Base-by-base conservation (phyloP, 805 yeast genomes). In the Tetrapisispora arboricola region DNA sequence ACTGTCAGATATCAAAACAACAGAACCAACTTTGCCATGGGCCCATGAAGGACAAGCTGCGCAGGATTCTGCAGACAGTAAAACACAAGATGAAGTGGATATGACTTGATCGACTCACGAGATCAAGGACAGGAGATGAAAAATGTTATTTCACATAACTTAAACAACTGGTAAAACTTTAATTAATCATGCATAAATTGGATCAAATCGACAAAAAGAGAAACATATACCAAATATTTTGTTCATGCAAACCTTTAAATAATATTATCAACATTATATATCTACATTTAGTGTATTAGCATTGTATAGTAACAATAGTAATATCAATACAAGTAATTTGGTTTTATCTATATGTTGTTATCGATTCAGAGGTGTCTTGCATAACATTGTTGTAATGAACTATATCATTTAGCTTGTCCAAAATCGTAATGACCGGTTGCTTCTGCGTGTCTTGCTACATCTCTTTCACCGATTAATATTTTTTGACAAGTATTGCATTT, bases 381-480 rank as follows among this genome's bases (percentile, higher is more conserved):
- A n/a, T n/a, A n/a, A n/a, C n/a, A n/a, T n/a, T n/a, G n/a, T n/a
- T n/a, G n/a, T n/a, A n/a, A n/a, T 22, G 10, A 22, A 22, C 10
- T 22, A 10, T 22, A 11, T 21, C 15, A 32, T 19, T 35, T 34
- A n/a, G 36, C 68, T 50, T 79, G 87, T 11, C 83, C 82, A 58
- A 80, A 82, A 38, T 70, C 65, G 36, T 51, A 63, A 55, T 83
- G 90, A 2, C 78, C 78, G 2, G 80, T 77, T 4, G 57, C 53
- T 40, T 68, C 68, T 4, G 87, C 85, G 58, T 83, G 92, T 45
- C 67, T 66, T 11, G 73, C 65, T 1, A 83, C 84, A 3, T 73
- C 81, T 46, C 65, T 68, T 55, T 82, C 87, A 3, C 90, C 88
- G 2, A 64, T 65, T 26, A 81, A 58, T 2, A 64, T 53, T 20